phyloP scores from a whole-genome alignment of 1,284 basidiomycete species.

The Cystobasidium pallidum region DNA sequence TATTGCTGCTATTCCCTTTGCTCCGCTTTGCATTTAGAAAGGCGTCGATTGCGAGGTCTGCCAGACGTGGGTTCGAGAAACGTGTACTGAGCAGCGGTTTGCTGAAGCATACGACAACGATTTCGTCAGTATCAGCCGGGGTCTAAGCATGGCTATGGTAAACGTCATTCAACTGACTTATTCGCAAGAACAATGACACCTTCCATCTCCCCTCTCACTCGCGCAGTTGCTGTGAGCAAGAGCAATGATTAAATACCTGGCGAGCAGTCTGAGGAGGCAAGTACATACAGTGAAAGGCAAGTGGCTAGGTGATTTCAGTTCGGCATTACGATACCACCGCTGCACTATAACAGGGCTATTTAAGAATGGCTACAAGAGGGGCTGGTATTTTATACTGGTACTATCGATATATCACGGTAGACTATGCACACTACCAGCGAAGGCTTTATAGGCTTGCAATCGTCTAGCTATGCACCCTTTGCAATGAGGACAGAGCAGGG shows the following conservation, averaged over 20 bases:
- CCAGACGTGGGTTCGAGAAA: constrained; percentile 23
- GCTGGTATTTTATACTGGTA: too few relatives aligned
- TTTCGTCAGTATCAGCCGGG: too few relatives aligned
- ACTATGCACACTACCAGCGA: background rate
- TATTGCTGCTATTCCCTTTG: background rate
- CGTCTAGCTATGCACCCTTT: constrained; percentile 1
- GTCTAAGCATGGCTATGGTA: background rate
- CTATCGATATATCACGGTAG: too few relatives aligned
- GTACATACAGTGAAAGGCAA: too few relatives aligned
- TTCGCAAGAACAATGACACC: constrained; percentile 38
- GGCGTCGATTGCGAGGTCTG: constrained; percentile 39
- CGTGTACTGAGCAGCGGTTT: constrained; percentile 37
- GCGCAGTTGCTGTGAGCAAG: background rate
- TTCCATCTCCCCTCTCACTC: constrained; percentile 12
- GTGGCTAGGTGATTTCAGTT: too few relatives aligned
- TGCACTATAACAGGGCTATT: background rate
- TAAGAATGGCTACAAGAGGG: too few relatives aligned
- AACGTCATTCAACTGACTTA: constrained; percentile 13
- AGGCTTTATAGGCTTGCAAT: background rate
- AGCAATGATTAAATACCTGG: too few relatives aligned
- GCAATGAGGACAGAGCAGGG: constrained; percentile 30
- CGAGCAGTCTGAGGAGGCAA: too few relatives aligned
- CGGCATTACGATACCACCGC: too few relatives aligned
- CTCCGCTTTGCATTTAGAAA: constrained; percentile 29
- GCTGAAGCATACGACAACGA: background rate